phyloP scores from a whole-genome alignment of 768 basidiomycete genomes.

The Tricholoma matsutake region DNA sequence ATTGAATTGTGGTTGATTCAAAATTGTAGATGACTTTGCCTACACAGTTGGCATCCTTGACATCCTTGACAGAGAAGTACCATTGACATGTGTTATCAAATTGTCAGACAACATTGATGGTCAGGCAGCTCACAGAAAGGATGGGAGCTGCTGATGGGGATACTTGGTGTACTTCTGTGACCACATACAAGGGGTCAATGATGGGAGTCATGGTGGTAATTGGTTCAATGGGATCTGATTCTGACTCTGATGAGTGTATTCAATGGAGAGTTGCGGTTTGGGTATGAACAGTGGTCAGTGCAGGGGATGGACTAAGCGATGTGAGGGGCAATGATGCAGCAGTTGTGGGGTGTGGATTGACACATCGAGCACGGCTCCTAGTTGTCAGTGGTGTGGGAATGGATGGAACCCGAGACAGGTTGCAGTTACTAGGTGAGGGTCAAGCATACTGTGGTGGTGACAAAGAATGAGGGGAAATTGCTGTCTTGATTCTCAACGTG shows the following conservation, averaged over 20 bases:
- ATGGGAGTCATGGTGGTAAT: neutral
- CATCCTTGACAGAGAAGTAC: neutral
- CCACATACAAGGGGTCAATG: neutral
- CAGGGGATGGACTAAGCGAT: neutral
- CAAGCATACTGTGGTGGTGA: neutral
- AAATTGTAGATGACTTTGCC: neutral
- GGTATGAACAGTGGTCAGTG: neutral
- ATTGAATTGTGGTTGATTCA: neutral
- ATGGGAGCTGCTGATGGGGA: neutral
- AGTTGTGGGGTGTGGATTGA: neutral
- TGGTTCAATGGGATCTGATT: neutral
- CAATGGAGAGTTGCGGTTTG: neutral
- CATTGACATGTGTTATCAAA: neutral
- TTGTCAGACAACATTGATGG: neutral
- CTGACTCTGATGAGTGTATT: neutral
- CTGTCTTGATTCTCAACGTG: no score
- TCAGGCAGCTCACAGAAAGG: neutral
- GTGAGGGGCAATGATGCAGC: neutral
- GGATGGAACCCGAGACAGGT: neutral
- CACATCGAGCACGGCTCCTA: neutral
- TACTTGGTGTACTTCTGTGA: neutral
- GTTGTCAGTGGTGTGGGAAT: neutral
- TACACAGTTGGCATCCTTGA: neutral
- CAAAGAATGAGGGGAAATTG: neutral
- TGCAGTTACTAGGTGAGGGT: neutral